Conservation (phyloP, 2,329 filamentous ascomycete species). For the Penicillium sp. region DNA sequence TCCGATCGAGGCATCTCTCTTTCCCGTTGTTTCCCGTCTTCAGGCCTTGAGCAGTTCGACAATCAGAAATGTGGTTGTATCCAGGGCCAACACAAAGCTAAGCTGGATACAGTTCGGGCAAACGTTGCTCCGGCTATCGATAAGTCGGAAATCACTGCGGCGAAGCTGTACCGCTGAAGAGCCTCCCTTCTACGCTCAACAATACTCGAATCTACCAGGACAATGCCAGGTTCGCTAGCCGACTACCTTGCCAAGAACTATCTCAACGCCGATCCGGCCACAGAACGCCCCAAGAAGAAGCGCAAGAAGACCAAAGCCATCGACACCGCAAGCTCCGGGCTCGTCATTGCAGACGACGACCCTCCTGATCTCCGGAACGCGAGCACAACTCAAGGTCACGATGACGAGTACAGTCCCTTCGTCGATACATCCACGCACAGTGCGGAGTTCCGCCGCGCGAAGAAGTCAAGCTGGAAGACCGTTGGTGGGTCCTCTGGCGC, state of each 20-base stretch:
- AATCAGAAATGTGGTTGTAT: not conserved
- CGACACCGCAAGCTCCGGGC: constrained; percentile 42
- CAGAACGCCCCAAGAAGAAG: constrained; percentile 55
- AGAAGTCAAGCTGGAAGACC: constrained; percentile 77
- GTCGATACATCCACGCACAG: constrained; percentile 28
- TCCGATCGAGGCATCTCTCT: constrained; percentile 48
- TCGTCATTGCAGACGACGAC: constrained; percentile 45
- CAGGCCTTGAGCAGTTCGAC: too few species aligned
- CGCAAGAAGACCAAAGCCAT: constrained; percentile 53
- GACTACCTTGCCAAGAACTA: constrained; percentile 91
- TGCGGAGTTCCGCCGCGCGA: constrained; percentile 65
- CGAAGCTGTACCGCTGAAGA: too few species aligned
- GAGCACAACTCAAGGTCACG: constrained; percentile 23
- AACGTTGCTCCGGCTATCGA: constrained; percentile 26
- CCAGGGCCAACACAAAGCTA: constrained; percentile 6
- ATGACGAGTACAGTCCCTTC: constrained; percentile 39
- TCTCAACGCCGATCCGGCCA: constrained; percentile 61
- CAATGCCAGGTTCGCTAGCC: constrained; percentile 55
- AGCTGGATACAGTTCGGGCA: constrained; percentile 17
- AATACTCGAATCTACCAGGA: constrained; percentile 4
- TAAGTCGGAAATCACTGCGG: constrained; percentile 13
- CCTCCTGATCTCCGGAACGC: constrained; percentile 35
- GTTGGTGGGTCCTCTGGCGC: constrained; percentile 49
- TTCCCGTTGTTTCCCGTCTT: too few species aligned
- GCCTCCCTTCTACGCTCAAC: not conserved